Evolutionary conservation across 768 basidiomycete genomes (phyloP).

Genomic region (Boletus eberwhitei): DNA sequence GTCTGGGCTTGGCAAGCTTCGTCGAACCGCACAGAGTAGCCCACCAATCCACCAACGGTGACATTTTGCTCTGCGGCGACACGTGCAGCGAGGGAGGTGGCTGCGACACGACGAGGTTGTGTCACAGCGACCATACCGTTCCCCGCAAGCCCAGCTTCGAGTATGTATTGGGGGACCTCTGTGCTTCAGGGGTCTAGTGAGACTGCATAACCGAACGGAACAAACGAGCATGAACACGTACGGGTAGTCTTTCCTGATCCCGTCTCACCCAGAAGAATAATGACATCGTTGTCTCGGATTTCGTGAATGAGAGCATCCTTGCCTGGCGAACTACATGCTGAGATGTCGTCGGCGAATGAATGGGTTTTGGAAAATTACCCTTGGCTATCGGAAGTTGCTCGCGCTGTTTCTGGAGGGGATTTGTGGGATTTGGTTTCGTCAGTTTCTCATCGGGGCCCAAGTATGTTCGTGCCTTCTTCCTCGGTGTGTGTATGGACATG

Average conservation of each 20-base stretch:
- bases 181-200: slow-evolving; percentile 30
- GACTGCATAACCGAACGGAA: slow-evolving; percentile 5
- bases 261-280: slow-evolving; percentile 91
- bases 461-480: slow-evolving; percentile 25
- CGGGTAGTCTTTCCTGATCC: slow-evolving; percentile 99
- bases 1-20: slow-evolving; percentile 71
- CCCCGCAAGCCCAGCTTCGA: slow-evolving; percentile 73
- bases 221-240: slow-evolving; percentile 41
- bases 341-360: neutral
- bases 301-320: slow-evolving; percentile 71
- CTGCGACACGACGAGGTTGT: slow-evolving; percentile 93
- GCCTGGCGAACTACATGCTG: slow-evolving; percentile 40
- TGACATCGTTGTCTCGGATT: slow-evolving; percentile 76
- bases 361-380: slow-evolving; percentile 39
- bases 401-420: slow-evolving; percentile 57
- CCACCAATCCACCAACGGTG: slow-evolving; percentile 72
- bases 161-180: slow-evolving; percentile 97
- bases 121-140: slow-evolving; percentile 85
- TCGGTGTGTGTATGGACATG: slow-evolving; percentile 25
- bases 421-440: slow-evolving; percentile 7
- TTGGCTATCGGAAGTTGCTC: slow-evolving; percentile 73
- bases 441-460: slow-evolving; percentile 19
- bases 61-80: slow-evolving; percentile 83
- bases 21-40: slow-evolving; percentile 96
- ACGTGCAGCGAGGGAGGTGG: slow-evolving; percentile 88